Percentiles rank a stretch among this genome's conserved stretches.
These are phyloP conservation scores for Diatrype stigma DNA, from an alignment of 2,329 filamentous ascomycete species.

Conservation along the genomic window DNA sequence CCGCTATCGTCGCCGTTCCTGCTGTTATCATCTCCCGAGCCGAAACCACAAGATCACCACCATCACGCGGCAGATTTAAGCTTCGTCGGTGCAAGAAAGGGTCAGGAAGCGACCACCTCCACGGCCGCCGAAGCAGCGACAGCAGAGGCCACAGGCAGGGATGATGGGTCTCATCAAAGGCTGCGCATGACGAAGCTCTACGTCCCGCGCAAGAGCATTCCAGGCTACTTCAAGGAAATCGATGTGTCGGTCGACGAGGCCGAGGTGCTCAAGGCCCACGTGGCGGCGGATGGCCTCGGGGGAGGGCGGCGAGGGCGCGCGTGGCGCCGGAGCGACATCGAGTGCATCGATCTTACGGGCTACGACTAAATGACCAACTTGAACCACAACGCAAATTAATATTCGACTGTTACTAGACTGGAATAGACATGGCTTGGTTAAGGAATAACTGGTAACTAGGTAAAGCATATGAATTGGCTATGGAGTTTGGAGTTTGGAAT, in stretches of 20 bases:
- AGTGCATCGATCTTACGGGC: conserved; percentile 26
- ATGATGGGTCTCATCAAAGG: no score
- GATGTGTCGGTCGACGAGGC: conserved; percentile 26
- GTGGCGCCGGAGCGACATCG: conserved; percentile 27
- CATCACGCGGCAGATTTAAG: not conserved
- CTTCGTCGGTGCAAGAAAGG: no score
- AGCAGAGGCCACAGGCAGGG: no score
- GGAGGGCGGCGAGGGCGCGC: conserved; percentile 4
- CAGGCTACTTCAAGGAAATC: conserved; percentile 36
- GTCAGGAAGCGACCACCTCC: no score
- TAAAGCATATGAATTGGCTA: no score
- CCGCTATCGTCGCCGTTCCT: not conserved
- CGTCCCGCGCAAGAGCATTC: conserved; percentile 31
- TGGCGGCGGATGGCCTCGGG: not conserved
- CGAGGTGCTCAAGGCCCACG: conserved; percentile 10
- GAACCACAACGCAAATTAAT: no score
- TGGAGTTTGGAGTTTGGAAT: no score
- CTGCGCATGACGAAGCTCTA: conserved; percentile 33
- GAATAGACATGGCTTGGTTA: no score
- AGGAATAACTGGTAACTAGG: no score
- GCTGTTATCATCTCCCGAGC: no score
- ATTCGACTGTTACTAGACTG: no score
- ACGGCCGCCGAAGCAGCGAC: conserved; percentile 14
- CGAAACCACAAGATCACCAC: not conserved
- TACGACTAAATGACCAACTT: conserved; percentile 16